phyloP scores from a whole-genome alignment of 78 protist genomes.

The Diacronema lutheri region DNA sequence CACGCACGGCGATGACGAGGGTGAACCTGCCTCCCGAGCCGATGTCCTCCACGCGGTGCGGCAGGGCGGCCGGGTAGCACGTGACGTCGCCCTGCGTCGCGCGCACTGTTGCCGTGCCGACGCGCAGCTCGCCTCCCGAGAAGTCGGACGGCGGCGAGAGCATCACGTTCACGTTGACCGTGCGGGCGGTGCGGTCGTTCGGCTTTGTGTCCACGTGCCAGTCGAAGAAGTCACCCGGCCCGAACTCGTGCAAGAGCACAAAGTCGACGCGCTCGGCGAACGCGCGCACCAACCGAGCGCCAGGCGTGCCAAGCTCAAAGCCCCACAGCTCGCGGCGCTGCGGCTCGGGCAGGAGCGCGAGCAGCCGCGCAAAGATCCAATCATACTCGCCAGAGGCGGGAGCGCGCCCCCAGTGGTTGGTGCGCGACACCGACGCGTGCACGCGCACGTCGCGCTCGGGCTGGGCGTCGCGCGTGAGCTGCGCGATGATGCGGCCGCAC shows the following conservation, averaged over 20 bases:
- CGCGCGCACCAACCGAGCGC: too few relatives aligned
- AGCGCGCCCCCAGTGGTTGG: too few relatives aligned
- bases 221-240: neutral
- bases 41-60: neutral
- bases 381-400: too few relatives aligned
- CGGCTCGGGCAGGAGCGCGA: too few relatives aligned
- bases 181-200: neutral
- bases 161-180: neutral
- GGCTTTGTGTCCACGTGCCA: constrained; percentile 14
- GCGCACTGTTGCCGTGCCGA: neutral
- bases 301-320: too few relatives aligned
- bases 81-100: neutral
- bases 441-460: too few relatives aligned
- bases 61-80: neutral
- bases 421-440: too few relatives aligned
- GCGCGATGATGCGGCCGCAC: too few relatives aligned
- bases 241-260: neutral
- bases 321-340: too few relatives aligned
- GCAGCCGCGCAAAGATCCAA: too few relatives aligned
- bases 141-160: neutral
- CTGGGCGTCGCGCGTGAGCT: too few relatives aligned
- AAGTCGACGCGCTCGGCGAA: constrained; percentile 6
- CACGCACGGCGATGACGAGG: neutral
- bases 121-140: neutral
- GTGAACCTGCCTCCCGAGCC: neutral